These are phyloP conservation scores for Sicyos baderoa DNA, from an alignment of 306 rosid genomes.

Conservation along the genomic window DNA sequence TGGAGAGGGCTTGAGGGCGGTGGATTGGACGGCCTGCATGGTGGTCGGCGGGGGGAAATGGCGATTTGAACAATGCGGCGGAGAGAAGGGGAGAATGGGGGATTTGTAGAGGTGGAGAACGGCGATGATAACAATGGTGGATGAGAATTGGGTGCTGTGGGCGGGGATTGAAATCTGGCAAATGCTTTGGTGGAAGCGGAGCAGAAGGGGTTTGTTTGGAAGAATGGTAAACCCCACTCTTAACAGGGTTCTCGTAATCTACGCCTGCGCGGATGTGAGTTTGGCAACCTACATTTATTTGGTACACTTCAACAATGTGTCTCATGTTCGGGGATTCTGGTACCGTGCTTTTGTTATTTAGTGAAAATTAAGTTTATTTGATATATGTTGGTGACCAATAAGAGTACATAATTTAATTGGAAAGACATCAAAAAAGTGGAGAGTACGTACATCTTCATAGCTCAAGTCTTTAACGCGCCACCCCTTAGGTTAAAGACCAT, in stretches of 20 bases:
- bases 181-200: neutral
- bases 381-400: too few relatives aligned
- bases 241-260: constrained; percentile 8
- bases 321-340: too few relatives aligned
- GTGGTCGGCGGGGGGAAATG: constrained; percentile 12
- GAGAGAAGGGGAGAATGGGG: neutral
- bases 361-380: too few relatives aligned
- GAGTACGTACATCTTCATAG: too few relatives aligned
- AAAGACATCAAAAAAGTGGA: too few relatives aligned
- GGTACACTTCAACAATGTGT: too few relatives aligned
- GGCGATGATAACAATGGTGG: constrained; percentile 32
- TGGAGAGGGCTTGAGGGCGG: constrained; percentile 47
- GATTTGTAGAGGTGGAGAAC: constrained; percentile 5
- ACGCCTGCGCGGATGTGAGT: neutral
- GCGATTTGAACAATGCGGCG: neutral
- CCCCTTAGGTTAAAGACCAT: too few relatives aligned
- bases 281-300: too few relatives aligned
- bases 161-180: constrained; percentile 11
- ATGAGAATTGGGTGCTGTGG: neutral
- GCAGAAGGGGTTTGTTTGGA: neutral
- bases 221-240: neutral
- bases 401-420: too few relatives aligned
- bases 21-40: constrained; percentile 55
- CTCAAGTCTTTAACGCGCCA: too few relatives aligned
- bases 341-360: too few relatives aligned